Percentiles rank a stretch among this genome's conserved stretches.
These are phyloP conservation scores for Capillidium heterosporum DNA, from an alignment of 371 early-diverging fungal genomes.

Conservation along the genomic window DNA sequence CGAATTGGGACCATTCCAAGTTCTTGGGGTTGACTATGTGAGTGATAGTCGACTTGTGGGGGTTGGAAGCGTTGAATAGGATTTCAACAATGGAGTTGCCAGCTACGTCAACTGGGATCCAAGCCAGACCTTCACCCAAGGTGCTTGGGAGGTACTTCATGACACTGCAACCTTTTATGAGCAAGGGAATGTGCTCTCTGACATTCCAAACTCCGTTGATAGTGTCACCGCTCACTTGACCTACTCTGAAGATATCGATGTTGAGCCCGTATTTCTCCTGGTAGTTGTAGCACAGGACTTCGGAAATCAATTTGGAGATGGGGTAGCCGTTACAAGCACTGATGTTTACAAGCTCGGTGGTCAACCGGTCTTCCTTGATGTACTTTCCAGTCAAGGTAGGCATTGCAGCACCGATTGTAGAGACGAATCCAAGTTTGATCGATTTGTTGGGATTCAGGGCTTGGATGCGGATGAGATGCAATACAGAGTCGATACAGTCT, in stretches of 20 bases:
- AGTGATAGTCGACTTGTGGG: background rate
- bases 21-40: background rate
- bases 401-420: constrained; percentile 6
- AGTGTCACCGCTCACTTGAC: constrained; percentile 21
- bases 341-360: constrained; percentile 12
- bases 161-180: background rate
- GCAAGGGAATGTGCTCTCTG: constrained; percentile 17
- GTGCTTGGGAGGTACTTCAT: background rate
- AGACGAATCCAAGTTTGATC: constrained; percentile 5
- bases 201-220: constrained; percentile 21
- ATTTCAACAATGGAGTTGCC: background rate
- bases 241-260: constrained; percentile 16
- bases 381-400: background rate
- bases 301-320: constrained; percentile 20
- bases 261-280: constrained; percentile 16
- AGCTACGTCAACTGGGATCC: constrained; percentile 6
- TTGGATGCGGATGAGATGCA: constrained; percentile 1
- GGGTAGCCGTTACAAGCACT: constrained; percentile 18
- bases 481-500: background rate
- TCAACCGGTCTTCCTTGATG: constrained; percentile 13
- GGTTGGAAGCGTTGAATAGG: background rate
- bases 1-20: background rate
- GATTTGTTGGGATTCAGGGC: background rate
- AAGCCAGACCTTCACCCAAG: background rate
- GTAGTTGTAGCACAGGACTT: constrained; percentile 14